Evolutionary conservation across 139 green algal species (phyloP), one percentile per base, ranked within the genome.

Genomic region (Penium margaritaceum): DNA sequence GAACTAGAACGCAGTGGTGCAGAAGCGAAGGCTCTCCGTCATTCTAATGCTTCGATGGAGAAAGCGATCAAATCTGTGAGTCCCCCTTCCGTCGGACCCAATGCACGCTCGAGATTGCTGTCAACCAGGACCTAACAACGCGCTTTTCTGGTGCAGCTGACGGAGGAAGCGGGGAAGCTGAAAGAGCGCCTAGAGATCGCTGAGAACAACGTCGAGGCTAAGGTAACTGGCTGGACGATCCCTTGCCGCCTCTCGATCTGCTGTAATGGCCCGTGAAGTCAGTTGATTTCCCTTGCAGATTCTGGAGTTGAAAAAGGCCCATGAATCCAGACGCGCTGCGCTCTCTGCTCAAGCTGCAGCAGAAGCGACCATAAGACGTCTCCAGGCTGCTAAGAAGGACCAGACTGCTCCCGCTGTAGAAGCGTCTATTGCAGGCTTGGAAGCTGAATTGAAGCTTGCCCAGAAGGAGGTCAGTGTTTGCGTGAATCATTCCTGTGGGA

Each of bases 241-340:
- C 9, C 30, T 29, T 60, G 32, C 5, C 19, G 68, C 15, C 9
- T 15, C 9, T 67, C 35, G 30, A 17, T 24, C 14, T 2, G 12
- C n/a, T 24, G 21, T 37, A 3, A 35, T 72, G 3, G 9, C n/a
- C n/a, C 9, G 5, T 35, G 27, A 32, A 35, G 5, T 29, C 17
- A 24, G n/a, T n/a, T 72, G 36, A 19, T 44, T 29, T 17, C 1
- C 5, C 33, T 64, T 55, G 14, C 51, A 78, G 71, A 63, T 66
- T 17, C 35, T 75, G 29, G 71, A 78, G 71, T 9, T 73, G 41
- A 78, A 78, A 29, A 75, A 63, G 62, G 12, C 35, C 30, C 32
- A 75, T 17, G 71, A 63, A 32, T 21, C 41, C 24, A 46, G 39
- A 33, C 63, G 63, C 17, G 63, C 37, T 33, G 66, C 71, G 17